A percentile compares a stretch with the other conserved stretches of the same genome.
Conservation (phyloP, 2,329 filamentous ascomycete genomes). For the Fusarium sp. region DNA sequence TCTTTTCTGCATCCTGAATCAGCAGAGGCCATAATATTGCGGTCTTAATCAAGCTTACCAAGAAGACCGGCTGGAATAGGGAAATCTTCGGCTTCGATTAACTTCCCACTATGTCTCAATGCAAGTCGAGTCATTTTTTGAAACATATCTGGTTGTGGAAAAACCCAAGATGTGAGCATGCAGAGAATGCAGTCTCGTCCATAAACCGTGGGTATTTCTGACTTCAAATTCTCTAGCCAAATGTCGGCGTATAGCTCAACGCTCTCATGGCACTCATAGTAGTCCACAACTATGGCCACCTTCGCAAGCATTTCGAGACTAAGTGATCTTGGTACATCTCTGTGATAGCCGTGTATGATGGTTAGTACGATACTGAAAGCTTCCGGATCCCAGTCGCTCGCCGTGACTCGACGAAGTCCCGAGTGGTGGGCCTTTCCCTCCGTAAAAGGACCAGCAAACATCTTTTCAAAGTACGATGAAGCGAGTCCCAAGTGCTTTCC, state of each 20-base stretch:
- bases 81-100: slow-evolving; percentile 7
- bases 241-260: not conserved
- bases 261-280: slow-evolving; percentile 47
- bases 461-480: slow-evolving; percentile 13
- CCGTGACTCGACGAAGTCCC: not conserved
- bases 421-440: not conserved
- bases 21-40: fast-evolving
- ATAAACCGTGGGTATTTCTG: not conserved
- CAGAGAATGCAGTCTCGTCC: slow-evolving; percentile 17
- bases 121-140: slow-evolving; percentile 16
- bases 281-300: slow-evolving; percentile 46
- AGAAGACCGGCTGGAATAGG: slow-evolving; percentile 11
- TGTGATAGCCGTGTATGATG: slow-evolving; percentile 46
- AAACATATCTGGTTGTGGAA: slow-evolving; percentile 9
- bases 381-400: slow-evolving; percentile 42
- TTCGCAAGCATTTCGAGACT: slow-evolving; percentile 44
- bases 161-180: slow-evolving; percentile 38
- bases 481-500: slow-evolving; percentile 9
- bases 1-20: fast-evolving
- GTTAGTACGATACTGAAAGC: slow-evolving; percentile 45
- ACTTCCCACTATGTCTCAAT: slow-evolving; percentile 6
- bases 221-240: slow-evolving; percentile 23
- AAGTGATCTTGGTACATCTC: slow-evolving; percentile 35
- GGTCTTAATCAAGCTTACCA: not conserved
- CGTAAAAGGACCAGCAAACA: not conserved